Evolutionary conservation across 2,329 filamentous ascomycete species (phyloP).

Genomic region (Apiospora rasikravindrae): DNA sequence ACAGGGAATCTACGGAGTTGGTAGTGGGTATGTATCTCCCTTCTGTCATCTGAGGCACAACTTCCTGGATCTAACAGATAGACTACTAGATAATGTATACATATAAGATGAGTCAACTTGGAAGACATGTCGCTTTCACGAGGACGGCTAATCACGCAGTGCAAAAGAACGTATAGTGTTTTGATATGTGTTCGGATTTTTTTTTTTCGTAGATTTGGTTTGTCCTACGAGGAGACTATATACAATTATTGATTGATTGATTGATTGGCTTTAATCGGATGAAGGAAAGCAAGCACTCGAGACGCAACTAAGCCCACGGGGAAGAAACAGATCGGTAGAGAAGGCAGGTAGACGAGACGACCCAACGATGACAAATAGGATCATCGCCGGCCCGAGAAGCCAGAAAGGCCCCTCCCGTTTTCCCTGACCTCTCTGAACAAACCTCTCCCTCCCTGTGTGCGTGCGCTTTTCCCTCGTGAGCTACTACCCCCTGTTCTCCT

Average conservation of each 20-base stretch:
- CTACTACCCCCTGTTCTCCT: background rate
- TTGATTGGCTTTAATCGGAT: background rate
- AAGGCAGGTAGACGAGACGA: background rate
- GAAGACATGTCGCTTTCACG: background rate
- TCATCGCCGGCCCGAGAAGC: background rate
- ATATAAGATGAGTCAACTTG: background rate
- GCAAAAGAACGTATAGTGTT: background rate
- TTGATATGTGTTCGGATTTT: conserved; percentile 9
- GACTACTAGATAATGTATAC: too few relatives aligned
- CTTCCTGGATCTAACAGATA: too few relatives aligned
- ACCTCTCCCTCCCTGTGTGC: background rate
- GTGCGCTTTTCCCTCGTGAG: background rate
- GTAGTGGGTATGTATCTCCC: background rate
- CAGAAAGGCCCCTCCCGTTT: background rate
- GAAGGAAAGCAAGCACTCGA: background rate
- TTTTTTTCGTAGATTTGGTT: conserved; percentile 12
- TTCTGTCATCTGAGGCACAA: background rate
- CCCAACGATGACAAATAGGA: background rate
- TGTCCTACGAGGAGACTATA: conserved; percentile 16
- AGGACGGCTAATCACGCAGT: background rate
- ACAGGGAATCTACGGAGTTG: too few relatives aligned
- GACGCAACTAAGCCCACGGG: conserved; percentile 8
- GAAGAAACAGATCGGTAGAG: background rate
- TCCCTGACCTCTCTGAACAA: background rate
- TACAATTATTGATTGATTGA: conserved; percentile 8